These are phyloP conservation scores for Cordyceps javanica DNA, from an alignment of 2,329 filamentous ascomycete genomes.

Conservation along the genomic window DNA sequence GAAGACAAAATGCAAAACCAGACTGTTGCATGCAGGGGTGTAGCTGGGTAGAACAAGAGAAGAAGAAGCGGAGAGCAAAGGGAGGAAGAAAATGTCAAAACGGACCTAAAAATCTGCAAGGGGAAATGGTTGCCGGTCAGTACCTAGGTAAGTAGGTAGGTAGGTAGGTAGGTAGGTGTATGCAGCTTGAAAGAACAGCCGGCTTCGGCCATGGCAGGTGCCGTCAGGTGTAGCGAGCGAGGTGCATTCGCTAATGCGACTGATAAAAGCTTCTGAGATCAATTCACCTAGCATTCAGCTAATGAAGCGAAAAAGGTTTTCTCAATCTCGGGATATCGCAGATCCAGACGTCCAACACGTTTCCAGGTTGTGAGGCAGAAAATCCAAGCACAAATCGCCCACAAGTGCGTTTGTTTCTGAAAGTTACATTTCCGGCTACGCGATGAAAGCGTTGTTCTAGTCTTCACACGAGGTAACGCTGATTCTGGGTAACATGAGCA, in stretches of 20 bases:
- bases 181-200: conserved; percentile 9
- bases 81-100: conserved; percentile 6
- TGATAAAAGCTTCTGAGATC: background rate
- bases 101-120: background rate
- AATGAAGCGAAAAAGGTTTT: too few relatives aligned
- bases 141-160: background rate
- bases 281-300: background rate
- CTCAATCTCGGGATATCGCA: background rate
- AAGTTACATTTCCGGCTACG: background rate
- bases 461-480: background rate
- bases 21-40: conserved; percentile 13
- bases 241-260: conserved; percentile 7
- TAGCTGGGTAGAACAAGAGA: conserved; percentile 6
- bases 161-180: background rate
- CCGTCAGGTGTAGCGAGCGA: conserved; percentile 10
- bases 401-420: background rate
- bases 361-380: background rate
- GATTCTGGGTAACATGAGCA: background rate
- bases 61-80: conserved; percentile 3
- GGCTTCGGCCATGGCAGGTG: conserved; percentile 5
- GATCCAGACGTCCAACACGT: background rate
- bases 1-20: conserved; percentile 18
- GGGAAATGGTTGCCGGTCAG: background rate
- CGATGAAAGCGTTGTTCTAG: too few relatives aligned
- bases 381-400: background rate